Conservation (phyloP, 176 grass and related monocot genomes). For the Avena eriantha region DNA sequence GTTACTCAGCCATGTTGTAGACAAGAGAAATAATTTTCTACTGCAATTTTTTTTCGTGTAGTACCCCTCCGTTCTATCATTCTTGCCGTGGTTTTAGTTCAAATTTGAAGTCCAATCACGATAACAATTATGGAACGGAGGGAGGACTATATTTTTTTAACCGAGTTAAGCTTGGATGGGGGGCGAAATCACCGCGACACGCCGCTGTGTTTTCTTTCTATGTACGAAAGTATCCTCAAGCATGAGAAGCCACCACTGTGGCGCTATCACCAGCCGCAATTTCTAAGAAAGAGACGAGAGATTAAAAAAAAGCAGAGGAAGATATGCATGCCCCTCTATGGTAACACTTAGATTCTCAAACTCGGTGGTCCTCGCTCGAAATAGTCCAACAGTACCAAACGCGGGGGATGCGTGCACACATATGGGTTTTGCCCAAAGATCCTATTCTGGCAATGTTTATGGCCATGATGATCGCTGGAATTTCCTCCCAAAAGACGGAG, state of each 20-base stretch:
- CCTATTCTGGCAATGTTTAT: conserved; percentile 21
- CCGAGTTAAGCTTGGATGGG: neutral
- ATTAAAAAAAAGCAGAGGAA: neutral
- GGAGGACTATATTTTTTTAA: too few relatives aligned
- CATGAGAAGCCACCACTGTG: conserved; percentile 1
- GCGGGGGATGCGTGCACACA: conserved; percentile 22
- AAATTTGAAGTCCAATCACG: too few relatives aligned
- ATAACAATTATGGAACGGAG: too few relatives aligned
- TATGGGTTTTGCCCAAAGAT: neutral
- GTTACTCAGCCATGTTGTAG: too few relatives aligned
- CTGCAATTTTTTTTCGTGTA: too few relatives aligned
- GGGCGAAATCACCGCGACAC: neutral
- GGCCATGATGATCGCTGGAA: conserved; percentile 3
- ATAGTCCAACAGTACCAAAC: conserved; percentile 2
- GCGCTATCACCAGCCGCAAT: conserved; percentile 1
- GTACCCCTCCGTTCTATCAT: too few relatives aligned
- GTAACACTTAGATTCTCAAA: conserved; percentile 15
- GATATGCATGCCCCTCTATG: conserved; percentile 18
- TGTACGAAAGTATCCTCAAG: neutral
- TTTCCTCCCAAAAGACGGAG: neutral
- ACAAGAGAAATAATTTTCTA: too few relatives aligned
- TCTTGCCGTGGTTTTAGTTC: too few relatives aligned
- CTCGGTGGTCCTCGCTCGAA: neutral
- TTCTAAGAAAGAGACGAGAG: neutral
- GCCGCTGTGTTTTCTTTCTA: neutral